Percentiles rank a stretch among this genome's conserved stretches.
phyloP scores from a whole-genome alignment of 352 stramenopile species.

The Pythium periplocum region DNA sequence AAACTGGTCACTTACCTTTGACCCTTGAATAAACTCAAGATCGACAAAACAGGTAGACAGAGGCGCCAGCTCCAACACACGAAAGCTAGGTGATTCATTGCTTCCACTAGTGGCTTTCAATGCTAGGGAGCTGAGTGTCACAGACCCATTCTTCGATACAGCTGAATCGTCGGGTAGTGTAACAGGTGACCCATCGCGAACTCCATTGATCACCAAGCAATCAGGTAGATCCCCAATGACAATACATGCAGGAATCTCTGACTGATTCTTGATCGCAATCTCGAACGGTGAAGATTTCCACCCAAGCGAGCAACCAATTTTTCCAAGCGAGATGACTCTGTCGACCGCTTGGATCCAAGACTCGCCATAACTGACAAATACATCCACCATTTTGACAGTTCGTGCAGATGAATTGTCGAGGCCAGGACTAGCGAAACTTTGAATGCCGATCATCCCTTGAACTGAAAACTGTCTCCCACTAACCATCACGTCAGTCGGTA shows the following conservation, averaged over 20 bases:
- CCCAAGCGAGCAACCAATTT: constrained; percentile 75
- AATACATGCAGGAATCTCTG: constrained; percentile 58
- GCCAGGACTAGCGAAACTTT: constrained; percentile 39
- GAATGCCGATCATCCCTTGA: constrained; percentile 65
- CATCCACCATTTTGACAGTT: constrained; percentile 59
- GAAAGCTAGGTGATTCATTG: neutral
- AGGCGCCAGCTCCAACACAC: constrained; percentile 44
- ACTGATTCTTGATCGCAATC: constrained; percentile 59
- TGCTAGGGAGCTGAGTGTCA: too few species aligned
- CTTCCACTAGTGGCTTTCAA: too few species aligned
- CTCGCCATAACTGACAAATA: constrained; percentile 62
- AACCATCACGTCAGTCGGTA: constrained; percentile 53
- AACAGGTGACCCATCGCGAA: constrained; percentile 26
- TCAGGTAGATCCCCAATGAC: constrained; percentile 47
- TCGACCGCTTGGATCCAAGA: constrained; percentile 49
- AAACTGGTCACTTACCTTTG: constrained; percentile 32
- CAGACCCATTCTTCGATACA: too few species aligned
- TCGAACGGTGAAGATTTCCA: constrained; percentile 72
- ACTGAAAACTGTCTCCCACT: constrained; percentile 54
- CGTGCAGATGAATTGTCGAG: constrained; percentile 22
- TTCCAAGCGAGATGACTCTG: constrained; percentile 56
- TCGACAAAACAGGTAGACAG: constrained; percentile 42
- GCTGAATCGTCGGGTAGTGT: too few species aligned
- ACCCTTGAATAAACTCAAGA: constrained; percentile 62
- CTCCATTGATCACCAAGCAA: constrained; percentile 43